These are phyloP conservation scores for Aschersonia sp. DNA, from an alignment of 2,329 filamentous ascomycete genomes.

Conservation along the genomic window DNA sequence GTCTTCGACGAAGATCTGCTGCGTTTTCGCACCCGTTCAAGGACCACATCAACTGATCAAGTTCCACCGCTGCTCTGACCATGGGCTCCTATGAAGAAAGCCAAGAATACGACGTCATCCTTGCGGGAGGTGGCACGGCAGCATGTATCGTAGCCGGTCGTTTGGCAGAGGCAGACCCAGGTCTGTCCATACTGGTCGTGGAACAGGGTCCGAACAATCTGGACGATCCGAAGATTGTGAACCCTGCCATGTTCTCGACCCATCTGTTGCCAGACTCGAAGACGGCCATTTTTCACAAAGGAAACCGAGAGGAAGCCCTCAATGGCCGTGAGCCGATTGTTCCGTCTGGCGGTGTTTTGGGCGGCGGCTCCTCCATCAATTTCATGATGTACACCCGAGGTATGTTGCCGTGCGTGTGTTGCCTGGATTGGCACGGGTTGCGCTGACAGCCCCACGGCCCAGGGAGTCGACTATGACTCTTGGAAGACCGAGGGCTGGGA, in stretches of 20 bases:
- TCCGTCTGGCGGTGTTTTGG: slow-evolving; percentile 12
- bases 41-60: background rate
- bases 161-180: slow-evolving; percentile 11
- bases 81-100: slow-evolving; percentile 6
- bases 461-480: slow-evolving; percentile 16
- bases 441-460: slow-evolving; percentile 6
- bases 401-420: background rate
- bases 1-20: no score
- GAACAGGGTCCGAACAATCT: slow-evolving; percentile 14
- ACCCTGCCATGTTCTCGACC: slow-evolving; percentile 8
- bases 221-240: slow-evolving; percentile 10
- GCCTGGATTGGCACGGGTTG: background rate
- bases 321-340: slow-evolving; percentile 10
- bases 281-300: slow-evolving; percentile 10
- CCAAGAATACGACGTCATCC: slow-evolving; percentile 9
- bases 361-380: slow-evolving; percentile 19
- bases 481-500: slow-evolving; percentile 20
- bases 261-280: slow-evolving; percentile 9
- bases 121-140: slow-evolving; percentile 12
- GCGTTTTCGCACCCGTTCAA: no score
- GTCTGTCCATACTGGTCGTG: slow-evolving; percentile 12
- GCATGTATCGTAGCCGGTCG: slow-evolving; percentile 13
- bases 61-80: background rate
- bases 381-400: slow-evolving; percentile 16
- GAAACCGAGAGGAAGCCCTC: slow-evolving; percentile 9